These are phyloP conservation scores for Aspergillus nidulans DNA, from an alignment of 495 filamentous ascomycete species.

Conservation along the genomic window DNA sequence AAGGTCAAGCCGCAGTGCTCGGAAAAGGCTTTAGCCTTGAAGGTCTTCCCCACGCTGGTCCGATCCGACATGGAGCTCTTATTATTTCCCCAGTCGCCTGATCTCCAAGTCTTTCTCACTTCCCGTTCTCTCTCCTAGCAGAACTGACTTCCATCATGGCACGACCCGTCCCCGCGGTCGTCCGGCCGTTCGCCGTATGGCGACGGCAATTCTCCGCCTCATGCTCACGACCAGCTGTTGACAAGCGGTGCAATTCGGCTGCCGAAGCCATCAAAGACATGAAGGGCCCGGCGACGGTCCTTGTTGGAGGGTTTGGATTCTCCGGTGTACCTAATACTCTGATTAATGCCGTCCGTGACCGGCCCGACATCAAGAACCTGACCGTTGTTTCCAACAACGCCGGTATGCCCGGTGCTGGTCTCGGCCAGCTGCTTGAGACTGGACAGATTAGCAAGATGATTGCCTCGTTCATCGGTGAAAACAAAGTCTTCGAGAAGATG, in stretches of 20 bases:
- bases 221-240: slow-evolving; percentile 59
- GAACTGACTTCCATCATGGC: slow-evolving; percentile 23
- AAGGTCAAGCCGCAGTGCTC: no score
- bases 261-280: slow-evolving; percentile 68
- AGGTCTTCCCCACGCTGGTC: slow-evolving; percentile 5
- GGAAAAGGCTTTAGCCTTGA: no score
- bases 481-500: slow-evolving; percentile 82
- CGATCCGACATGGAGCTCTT: slow-evolving; percentile 13
- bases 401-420: slow-evolving; percentile 70
- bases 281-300: slow-evolving; percentile 62
- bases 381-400: slow-evolving; percentile 92
- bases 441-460: slow-evolving; percentile 87
- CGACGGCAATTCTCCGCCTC: slow-evolving; percentile 62
- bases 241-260: slow-evolving; percentile 72
- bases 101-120: not conserved
- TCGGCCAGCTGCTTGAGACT: slow-evolving; percentile 67
- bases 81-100: not conserved
- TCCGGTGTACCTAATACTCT: slow-evolving; percentile 81
- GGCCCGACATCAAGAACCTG: slow-evolving; percentile 64
- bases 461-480: slow-evolving; percentile 83
- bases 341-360: slow-evolving; percentile 70
- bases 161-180: slow-evolving; percentile 28
- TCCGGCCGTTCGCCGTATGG: slow-evolving; percentile 33
- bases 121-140: slow-evolving; percentile 1
- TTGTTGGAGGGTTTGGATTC: slow-evolving; percentile 82